A percentile compares a stretch with the other conserved stretches of the same genome.
Evolutionary conservation across 1,284 basidiomycete species (phyloP).

Genomic region (Pyrrhoderma noxium): DNA sequence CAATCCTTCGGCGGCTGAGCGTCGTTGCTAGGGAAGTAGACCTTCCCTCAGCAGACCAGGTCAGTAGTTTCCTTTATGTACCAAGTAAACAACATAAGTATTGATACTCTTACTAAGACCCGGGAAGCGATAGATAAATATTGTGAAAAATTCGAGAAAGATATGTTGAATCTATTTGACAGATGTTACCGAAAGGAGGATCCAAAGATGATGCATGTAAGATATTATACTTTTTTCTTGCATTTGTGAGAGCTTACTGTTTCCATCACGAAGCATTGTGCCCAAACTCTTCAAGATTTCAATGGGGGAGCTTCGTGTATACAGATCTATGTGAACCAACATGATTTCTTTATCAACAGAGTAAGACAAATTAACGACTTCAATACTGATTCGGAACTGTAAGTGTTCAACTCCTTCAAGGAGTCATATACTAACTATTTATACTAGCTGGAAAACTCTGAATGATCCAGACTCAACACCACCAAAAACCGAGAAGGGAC

Average conservation of each 20-base stretch:
- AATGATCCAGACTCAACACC: conserved; percentile 75
- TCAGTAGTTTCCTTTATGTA: conserved; percentile 27
- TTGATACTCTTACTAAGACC: conserved; percentile 39
- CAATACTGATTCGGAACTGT: conserved; percentile 55
- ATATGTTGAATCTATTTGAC: conserved; percentile 95
- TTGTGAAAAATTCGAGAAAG: conserved; percentile 98
- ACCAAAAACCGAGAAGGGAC: conserved; percentile 76
- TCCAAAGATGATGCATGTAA: conserved; percentile 97
- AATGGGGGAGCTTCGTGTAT: conserved; percentile 96
- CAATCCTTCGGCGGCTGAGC: conserved; percentile 82
- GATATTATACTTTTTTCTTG: conserved; percentile 23
- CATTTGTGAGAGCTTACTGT: conserved; percentile 1
- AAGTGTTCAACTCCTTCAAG: conserved; percentile 23
- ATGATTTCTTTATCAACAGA: conserved; percentile 97
- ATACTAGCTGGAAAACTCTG: conserved; percentile 69
- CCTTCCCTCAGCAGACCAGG: conserved; percentile 73
- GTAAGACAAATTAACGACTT: conserved; percentile 54
- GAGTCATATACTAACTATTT: conserved; percentile 11
- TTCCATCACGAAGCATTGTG: conserved; percentile 72
- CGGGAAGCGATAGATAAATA: conserved; percentile 89
- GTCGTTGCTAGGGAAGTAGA: conserved; percentile 92
- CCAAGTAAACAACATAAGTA: background rate
- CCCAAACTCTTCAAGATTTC: conserved; percentile 94
- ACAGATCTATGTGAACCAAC: conserved; percentile 99
- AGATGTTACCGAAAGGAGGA: conserved; percentile 92